Base-by-base conservation (phyloP, 139 green algal species). In the Gonium pectorale region DNA sequence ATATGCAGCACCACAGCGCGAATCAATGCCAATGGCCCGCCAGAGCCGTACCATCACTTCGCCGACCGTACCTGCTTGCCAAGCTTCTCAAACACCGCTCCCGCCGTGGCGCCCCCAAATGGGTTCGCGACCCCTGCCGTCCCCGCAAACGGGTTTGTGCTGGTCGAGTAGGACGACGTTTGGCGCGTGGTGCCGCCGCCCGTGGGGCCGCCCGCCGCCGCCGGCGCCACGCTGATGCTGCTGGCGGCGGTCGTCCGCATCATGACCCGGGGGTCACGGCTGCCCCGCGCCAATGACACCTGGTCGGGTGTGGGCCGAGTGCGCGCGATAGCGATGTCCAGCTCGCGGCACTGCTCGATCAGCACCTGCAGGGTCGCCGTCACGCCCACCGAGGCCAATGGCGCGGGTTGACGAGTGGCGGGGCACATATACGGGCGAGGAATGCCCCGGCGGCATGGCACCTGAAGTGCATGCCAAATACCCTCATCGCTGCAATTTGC, bases 311-410 rank as follows among this genome's bases (percentile, higher is more conserved):
- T 13, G 67, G 56, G 33, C 33, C 64, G 73, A 26, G 59, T 59
- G 15, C 81, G 63, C 26, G 90, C 86, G 22, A 97, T 90, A 22
- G 80, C 67, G 2, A 98, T 86, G 62, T 93, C 95, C 80, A 98
- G 86, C 79, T 90, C 75, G 5, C 91, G 81, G 64, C 90, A 94
- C 77, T 94, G 91, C 88, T 94, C 91, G 51, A 92, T 88, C 73
- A 94, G 87, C 37, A 94, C 91, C 87, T 94, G 81, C 24, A 80
- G 26, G 38, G n/a, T n/a, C n/a, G n/a, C n/a, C n/a, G n/a, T n/a
- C n/a, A n/a, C n/a, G n/a, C n/a, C n/a, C n/a, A n/a, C n/a, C n/a
- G n/a, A n/a, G n/a, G n/a, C n/a, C n/a, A n/a, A n/a, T n/a, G n/a
- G n/a, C n/a, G n/a, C n/a, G n/a, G n/a, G n/a, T n/a, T n/a, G n/a